A percentile compares a stretch with the other conserved stretches of the same genome.
These are phyloP conservation scores for Vigna angularis DNA, from an alignment of 306 rosid species.

Conservation along the genomic window DNA sequence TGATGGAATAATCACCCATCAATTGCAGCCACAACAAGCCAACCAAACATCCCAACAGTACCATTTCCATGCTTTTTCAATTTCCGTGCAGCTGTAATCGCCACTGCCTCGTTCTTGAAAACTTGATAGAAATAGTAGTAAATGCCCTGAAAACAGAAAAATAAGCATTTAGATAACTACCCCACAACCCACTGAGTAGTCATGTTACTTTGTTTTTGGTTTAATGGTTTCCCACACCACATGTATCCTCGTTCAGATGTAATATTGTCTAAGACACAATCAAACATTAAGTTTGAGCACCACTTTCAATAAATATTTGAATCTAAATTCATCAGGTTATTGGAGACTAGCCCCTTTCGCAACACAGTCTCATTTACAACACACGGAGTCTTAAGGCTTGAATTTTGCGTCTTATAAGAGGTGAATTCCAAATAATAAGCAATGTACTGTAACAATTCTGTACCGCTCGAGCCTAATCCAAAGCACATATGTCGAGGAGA, in stretches of 20 bases:
- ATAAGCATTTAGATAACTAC: constrained; percentile 4
- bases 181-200: constrained; percentile 24
- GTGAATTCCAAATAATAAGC: constrained; percentile 4
- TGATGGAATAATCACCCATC: constrained; percentile 64
- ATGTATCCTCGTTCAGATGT: neutral
- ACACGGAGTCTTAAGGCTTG: neutral
- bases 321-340: neutral
- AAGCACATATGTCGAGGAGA: constrained; percentile 11
- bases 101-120: constrained; percentile 84
- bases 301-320: neutral
- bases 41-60: constrained; percentile 81
- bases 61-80: constrained; percentile 76
- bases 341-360: neutral
- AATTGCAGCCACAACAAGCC: constrained; percentile 86
- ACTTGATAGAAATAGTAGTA: constrained; percentile 87
- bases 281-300: neutral
- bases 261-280: neutral
- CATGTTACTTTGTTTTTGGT: neutral
- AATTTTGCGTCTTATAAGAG: neutral
- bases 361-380: neutral
- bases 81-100: constrained; percentile 73
- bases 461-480: neutral
- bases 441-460: neutral
- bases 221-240: neutral
- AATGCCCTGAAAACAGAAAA: constrained; percentile 64